These are phyloP conservation scores for Aspergillus baeticus DNA, from an alignment of 495 filamentous ascomycete genomes.

Conservation along the genomic window DNA sequence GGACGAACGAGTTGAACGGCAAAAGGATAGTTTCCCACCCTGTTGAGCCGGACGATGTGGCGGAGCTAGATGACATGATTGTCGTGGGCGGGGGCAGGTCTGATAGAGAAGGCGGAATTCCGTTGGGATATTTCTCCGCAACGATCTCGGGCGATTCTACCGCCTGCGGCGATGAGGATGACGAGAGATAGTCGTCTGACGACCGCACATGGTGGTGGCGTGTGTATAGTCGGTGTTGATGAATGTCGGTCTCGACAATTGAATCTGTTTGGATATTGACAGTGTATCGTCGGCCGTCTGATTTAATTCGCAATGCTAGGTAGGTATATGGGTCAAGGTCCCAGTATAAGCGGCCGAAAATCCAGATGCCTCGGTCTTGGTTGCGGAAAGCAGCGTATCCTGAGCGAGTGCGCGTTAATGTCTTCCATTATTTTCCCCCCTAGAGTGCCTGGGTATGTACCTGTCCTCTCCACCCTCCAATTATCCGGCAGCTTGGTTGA, in stretches of 20 bases:
- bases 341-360: constrained; percentile 83
- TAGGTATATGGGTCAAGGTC: constrained; percentile 86
- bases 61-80: constrained; percentile 32
- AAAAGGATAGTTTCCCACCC: constrained; percentile 93
- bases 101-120: constrained; percentile 36
- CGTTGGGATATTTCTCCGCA: constrained; percentile 26
- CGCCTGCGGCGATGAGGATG: constrained; percentile 16
- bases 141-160: constrained; percentile 23
- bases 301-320: constrained; percentile 85
- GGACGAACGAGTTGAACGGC: constrained; percentile 86
- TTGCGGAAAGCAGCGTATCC: constrained; percentile 93
- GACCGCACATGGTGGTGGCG: constrained; percentile 50
- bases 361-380: constrained; percentile 48
- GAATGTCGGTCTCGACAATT: constrained; percentile 86
- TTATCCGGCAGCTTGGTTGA: constrained; percentile 71
- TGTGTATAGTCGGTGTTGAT: constrained; percentile 89
- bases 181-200: constrained; percentile 17
- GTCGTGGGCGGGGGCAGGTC: constrained; percentile 42
- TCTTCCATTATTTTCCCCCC: background rate
- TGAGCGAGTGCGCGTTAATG: constrained; percentile 34
- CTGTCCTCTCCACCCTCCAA: constrained; percentile 58
- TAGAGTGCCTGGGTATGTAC: constrained; percentile 28
- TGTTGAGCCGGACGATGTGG: constrained; percentile 53
- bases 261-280: constrained; percentile 95
- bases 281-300: constrained; percentile 88